Base-by-base conservation (phyloP, 352 stramenopile genomes). In the Phytophthora chlamydospora region DNA sequence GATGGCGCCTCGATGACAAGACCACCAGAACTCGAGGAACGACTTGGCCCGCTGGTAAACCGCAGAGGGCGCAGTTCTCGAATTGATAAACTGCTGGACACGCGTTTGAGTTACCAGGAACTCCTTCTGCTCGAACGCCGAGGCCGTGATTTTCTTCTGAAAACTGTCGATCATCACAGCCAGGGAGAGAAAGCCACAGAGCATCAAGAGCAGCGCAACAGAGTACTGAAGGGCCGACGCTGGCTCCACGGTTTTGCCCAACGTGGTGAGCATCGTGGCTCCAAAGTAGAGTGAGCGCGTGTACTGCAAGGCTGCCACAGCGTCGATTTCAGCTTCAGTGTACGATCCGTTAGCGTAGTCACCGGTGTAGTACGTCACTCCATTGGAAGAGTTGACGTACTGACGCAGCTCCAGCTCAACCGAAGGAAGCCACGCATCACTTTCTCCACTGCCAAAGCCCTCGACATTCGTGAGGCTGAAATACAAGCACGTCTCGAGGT, bases 1-100 rank as follows among this genome's bases (percentile, higher is more conserved):
- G 16, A 85, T 73, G 0, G 80, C 78, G 6, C 80, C 80, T 7
- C 76, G 76, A 44, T 90, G 80, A 0, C 71, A 79, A 8, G 70
- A 83, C 80, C 80, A 90, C 80, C 80, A 90, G 60, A 87, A 90
- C 24, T 90, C 80, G 6, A 90, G 47, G 41, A 88, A 90, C 2
- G 78, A 74, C 35, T 84, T 76, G 0, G 84, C 80, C 0, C 78
- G 78, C 19, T 82, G 75, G 19, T 87, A 66, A 38, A 90, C 69
- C 1, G 66, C 63, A 0, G 73, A 1, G 1, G 80, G 78, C 0
- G 72, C 77, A 9, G 65, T 78, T 35, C 83, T 66, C 1, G 71
- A 82, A 9, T 65, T 70, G 14, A 90, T 62, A 39, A 90, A 90
- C 27, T 68, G 51, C 39, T 87, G 74, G 11, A 90, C 79, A 11